phyloP scores from a whole-genome alignment of 2,329 filamentous ascomycete genomes.

The Arthrobotrys pseudoclavata region DNA sequence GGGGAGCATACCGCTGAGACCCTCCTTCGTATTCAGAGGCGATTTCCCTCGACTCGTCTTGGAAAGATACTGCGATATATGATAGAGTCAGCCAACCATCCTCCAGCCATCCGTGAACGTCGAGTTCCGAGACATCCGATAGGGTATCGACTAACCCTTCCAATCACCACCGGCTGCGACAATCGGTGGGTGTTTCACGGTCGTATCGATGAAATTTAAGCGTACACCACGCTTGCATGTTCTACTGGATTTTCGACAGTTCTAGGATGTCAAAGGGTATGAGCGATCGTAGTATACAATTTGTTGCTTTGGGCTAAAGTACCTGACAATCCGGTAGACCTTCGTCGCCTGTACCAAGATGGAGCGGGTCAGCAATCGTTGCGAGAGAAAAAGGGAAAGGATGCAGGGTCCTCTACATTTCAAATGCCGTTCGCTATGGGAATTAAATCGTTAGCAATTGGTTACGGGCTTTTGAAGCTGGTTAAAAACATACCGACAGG shows the following conservation, averaged over 20 bases:
- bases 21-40: conserved; percentile 91
- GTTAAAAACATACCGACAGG: conserved; percentile 73
- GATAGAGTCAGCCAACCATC: conserved; percentile 52
- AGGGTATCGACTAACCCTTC: conserved; percentile 68
- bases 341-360: conserved; percentile 61
- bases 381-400: conserved; percentile 3
- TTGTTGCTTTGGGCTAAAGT: conserved; percentile 4
- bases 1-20: conserved; percentile 76
- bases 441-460: conserved; percentile 47
- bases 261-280: conserved; percentile 68
- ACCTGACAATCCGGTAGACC: conserved; percentile 63
- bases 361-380: conserved; percentile 7
- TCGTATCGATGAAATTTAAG: conserved; percentile 91
- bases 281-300: conserved; percentile 1
- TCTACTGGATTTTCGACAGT: conserved; percentile 89
- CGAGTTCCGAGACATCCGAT: neutral
- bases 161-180: conserved; percentile 76
- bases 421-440: conserved; percentile 62
- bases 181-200: conserved; percentile 77
- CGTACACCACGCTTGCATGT: conserved; percentile 87
- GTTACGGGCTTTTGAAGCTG: neutral
- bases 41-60: conserved; percentile 89
- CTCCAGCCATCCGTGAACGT: neutral
- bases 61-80: conserved; percentile 75
- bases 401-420: conserved; percentile 61